A percentile compares a stretch with the other conserved stretches of the same genome.
Conservation (phyloP, 179 eudicot species). For the Heliamphora pulchella region DNA sequence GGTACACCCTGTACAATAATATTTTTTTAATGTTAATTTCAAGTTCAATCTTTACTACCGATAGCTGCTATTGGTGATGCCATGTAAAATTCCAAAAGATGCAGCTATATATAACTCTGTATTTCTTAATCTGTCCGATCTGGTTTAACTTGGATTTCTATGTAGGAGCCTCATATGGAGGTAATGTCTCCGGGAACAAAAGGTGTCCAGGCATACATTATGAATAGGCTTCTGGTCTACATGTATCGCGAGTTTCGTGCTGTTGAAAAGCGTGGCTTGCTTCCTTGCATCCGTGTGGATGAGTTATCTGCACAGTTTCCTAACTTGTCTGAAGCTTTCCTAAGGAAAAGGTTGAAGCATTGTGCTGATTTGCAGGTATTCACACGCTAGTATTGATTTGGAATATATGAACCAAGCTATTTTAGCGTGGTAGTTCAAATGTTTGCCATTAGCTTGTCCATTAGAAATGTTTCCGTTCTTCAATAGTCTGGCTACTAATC, state of each 20-base stretch:
- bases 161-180: conserved; percentile 92
- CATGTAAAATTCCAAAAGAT: background rate
- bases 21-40: background rate
- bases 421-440: background rate
- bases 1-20: background rate
- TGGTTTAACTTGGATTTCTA: conserved; percentile 7
- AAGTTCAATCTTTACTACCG: background rate
- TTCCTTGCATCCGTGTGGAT: conserved; percentile 77
- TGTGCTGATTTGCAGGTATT: conserved; percentile 90
- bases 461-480: conserved; percentile 7
- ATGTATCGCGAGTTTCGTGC: conserved; percentile 87
- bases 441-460: background rate
- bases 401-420: background rate
- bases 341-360: conserved; percentile 80
- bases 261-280: conserved; percentile 61
- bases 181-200: conserved; percentile 86
- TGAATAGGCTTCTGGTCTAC: conserved; percentile 78
- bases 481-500: conserved; percentile 5
- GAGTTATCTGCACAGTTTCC: conserved; percentile 79
- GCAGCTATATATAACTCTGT: background rate
- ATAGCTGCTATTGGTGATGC: background rate
- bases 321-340: conserved; percentile 53
- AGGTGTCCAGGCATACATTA: conserved; percentile 58
- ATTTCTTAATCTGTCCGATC: conserved; percentile 6
- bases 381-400: background rate